These are phyloP conservation scores for Backusella parvicylindrica DNA, from an alignment of 192 early-diverging fungal species.

Conservation along the genomic window DNA sequence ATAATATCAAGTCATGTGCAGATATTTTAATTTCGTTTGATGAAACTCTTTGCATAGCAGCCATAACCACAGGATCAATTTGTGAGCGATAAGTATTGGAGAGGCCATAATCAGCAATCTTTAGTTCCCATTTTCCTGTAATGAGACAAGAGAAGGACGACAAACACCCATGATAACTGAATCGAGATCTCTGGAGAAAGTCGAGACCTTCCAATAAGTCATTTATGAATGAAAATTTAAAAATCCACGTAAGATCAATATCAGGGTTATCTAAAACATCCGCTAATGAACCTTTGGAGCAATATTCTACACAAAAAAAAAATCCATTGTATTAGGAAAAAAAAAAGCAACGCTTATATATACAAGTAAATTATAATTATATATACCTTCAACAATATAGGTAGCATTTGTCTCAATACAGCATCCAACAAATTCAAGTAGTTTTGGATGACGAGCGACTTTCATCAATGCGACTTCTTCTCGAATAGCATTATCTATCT, in stretches of 20 bases:
- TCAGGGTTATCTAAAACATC: conserved; percentile 38
- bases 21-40: neutral
- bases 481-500: neutral
- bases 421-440: conserved; percentile 41
- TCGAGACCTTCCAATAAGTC: conserved; percentile 41
- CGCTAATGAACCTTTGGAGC: conserved; percentile 37
- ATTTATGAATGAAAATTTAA: conserved; percentile 43
- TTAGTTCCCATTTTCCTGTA: conserved; percentile 42
- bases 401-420: conserved; percentile 31
- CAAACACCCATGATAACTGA: conserved; percentile 37
- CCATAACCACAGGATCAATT: neutral
- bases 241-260: conserved; percentile 42
- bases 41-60: neutral
- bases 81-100: conserved; percentile 28
- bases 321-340: neutral
- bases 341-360: neutral
- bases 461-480: conserved; percentile 14
- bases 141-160: conserved; percentile 38
- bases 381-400: conserved; percentile 40
- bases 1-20: neutral
- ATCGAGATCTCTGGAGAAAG: conserved; percentile 44
- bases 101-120: conserved; percentile 41
- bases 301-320: conserved; percentile 27
- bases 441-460: conserved; percentile 37
- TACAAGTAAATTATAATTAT: neutral